phyloP scores from a whole-genome alignment of 73 alveolate species.

The Paramecium tetraurelia region DNA sequence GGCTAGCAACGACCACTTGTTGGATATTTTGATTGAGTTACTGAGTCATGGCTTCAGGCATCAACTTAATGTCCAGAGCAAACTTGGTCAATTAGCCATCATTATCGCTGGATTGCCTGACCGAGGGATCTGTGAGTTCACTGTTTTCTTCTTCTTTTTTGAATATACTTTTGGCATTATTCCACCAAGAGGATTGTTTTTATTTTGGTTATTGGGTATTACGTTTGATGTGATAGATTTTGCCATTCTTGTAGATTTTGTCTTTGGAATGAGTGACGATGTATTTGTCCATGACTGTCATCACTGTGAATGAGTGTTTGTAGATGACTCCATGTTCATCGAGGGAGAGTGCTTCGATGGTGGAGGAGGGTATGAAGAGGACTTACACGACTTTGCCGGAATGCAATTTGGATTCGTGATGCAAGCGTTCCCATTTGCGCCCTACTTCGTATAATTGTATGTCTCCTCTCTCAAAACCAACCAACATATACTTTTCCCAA shows the following conservation, averaged over 20 bases:
- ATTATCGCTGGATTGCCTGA: background rate
- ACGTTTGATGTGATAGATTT: background rate
- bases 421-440: conserved; percentile 13
- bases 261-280: background rate
- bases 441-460: background rate
- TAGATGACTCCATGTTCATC: background rate
- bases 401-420: conserved; percentile 8
- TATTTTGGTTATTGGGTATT: background rate
- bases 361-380: background rate
- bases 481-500: background rate
- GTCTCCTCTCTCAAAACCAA: conserved; percentile 39
- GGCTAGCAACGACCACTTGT: background rate
- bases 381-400: background rate
- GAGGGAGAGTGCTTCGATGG: background rate
- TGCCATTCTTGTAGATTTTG: conserved; percentile 18
- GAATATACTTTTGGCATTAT: background rate
- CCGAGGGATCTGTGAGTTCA: background rate
- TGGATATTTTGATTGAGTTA: background rate
- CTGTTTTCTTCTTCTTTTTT: background rate
- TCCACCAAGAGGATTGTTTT: conserved; percentile 39
- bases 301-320: background rate
- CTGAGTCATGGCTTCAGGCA: conserved; percentile 13
- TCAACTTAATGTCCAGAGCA: background rate
- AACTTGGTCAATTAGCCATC: background rate
- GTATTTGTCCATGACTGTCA: background rate